These are phyloP conservation scores for Trichoderma atrobrunneum DNA, from an alignment of 2,329 filamentous ascomycete genomes.

Conservation along the genomic window DNA sequence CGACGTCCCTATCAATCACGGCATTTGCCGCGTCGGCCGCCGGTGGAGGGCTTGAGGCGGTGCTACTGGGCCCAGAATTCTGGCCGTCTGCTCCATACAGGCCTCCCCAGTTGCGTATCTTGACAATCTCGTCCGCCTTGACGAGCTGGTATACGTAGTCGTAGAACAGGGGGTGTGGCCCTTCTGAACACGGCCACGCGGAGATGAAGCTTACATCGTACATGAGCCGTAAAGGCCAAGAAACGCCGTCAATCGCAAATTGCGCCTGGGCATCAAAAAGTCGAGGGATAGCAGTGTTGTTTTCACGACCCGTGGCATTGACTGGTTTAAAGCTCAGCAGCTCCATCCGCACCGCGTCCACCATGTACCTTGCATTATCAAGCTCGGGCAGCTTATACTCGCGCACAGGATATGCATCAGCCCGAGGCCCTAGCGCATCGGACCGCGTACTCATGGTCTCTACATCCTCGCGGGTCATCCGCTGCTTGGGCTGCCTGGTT, in stretches of 20 bases:
- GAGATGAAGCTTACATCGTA: conserved; percentile 65
- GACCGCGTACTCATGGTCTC: conserved; percentile 65
- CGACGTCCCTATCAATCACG: conserved; percentile 36
- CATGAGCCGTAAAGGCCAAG: conserved; percentile 60
- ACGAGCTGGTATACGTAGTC: conserved; percentile 63
- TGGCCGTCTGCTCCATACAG: conserved; percentile 35
- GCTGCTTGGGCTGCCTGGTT: conserved; percentile 55
- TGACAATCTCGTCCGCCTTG: conserved; percentile 62
- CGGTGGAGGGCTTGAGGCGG: conserved; percentile 35
- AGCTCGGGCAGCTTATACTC: conserved; percentile 65
- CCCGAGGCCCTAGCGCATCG: conserved; percentile 64
- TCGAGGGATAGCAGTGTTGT: conserved; percentile 36
- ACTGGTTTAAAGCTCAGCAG: conserved; percentile 57
- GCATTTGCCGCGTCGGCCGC: conserved; percentile 11
- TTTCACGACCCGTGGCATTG: conserved; percentile 28
- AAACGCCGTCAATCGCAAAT: conserved; percentile 61
- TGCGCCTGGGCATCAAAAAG: conserved; percentile 60
- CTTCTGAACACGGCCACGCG: conserved; percentile 62
- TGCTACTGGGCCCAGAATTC: conserved; percentile 28
- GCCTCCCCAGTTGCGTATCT: conserved; percentile 63
- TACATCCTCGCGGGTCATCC: conserved; percentile 57
- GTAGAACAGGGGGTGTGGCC: conserved; percentile 68
- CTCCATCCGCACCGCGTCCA: conserved; percentile 68
- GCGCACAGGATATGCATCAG: conserved; percentile 60
- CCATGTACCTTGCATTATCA: conserved; percentile 53